Evolutionary conservation across 441 rosid genomes (phyloP), one percentile per base, ranked within the genome.

Genomic region (Capsella rubella): DNA sequence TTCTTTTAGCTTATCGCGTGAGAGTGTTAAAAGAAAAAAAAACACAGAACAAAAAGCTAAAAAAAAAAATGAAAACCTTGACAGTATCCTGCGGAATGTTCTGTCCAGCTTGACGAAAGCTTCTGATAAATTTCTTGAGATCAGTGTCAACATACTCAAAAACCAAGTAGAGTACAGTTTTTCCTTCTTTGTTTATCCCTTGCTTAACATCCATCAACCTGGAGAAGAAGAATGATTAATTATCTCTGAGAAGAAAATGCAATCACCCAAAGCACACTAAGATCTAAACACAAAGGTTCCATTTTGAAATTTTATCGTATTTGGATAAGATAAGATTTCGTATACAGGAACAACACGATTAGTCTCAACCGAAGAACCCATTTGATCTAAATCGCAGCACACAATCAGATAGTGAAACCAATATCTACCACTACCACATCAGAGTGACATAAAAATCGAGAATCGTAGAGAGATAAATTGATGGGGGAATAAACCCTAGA

Each of bases 81-180:
- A 91, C 88, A 46, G 31, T 75, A 27, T 64, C 68, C 10, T 50
- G 68, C 5, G 98, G 97, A 69, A 96, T 79, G 74, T 27, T 72
- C 42, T 86, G 89, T 29, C 95, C 96, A 58, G 89, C 65, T 77
- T 88, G 90, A 67, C 89, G 86, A 74, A 88, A 92, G 67, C 86
- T 77, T 9, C 98, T 84, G 42, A 96, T 87, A 68, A 56, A 96
- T 73, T 96, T 96, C 90, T 96, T 96, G 73, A 96, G 85, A 81
- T 96, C 99, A 9, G 98, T 90, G 59, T 96, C 99, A 85, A 91
- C 86, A 66, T 90, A 96, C 87, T 96, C 98, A 47, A 96, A 96
- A 21, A 96, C 99, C 59, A 93, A 83, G 80, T 96, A 96, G 8
- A 96, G 91, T 5, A 96, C 98, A 1, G 97, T 96, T 80, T 86